phyloP scores from a whole-genome alignment of 371 early-diverging fungal species.

The Apophysomyces elegans region DNA sequence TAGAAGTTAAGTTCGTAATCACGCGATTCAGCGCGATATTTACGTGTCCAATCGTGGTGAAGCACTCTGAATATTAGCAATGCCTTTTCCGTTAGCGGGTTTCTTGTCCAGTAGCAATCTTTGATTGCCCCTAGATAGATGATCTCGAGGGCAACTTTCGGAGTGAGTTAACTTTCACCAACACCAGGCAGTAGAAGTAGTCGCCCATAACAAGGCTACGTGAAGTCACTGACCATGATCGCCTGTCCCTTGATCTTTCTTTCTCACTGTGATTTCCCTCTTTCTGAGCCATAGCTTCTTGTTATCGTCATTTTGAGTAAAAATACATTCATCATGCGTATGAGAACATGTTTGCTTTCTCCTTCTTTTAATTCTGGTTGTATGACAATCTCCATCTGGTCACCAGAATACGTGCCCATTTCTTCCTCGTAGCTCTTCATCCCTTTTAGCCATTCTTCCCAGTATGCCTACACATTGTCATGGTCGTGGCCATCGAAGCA shows the following conservation, averaged over 20 bases:
- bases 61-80: neutral
- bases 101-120: neutral
- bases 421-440: slow-evolving; percentile 2
- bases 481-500: neutral
- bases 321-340: neutral
- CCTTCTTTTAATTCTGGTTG: neutral
- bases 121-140: neutral
- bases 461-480: neutral
- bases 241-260: neutral
- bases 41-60: neutral
- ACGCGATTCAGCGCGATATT: neutral
- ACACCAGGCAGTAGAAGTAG: neutral
- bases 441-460: slow-evolving; percentile 10
- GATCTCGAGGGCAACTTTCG: neutral
- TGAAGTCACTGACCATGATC: neutral
- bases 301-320: neutral
- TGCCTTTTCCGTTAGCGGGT: neutral
- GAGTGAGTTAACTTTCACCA: neutral
- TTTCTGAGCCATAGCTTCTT: neutral
- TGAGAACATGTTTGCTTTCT: neutral
- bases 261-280: neutral
- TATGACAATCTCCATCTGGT: neutral
- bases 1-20: neutral
- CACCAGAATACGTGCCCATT: neutral
- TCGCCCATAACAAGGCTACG: neutral